Base-by-base conservation (phyloP, 106 monocot genomes). In the Platanthera zijinensis region DNA sequence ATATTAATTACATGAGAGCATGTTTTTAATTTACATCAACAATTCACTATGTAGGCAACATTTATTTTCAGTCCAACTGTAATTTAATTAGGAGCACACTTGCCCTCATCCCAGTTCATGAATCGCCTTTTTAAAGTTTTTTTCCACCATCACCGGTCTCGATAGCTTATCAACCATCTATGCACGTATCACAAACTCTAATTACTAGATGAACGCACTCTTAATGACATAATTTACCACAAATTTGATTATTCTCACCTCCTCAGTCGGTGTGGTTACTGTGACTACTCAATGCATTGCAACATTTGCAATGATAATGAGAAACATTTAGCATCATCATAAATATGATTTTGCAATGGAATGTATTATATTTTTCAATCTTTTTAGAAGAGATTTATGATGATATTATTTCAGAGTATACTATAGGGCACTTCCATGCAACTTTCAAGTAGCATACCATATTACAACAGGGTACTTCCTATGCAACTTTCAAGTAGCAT, bases 91-190 rank as follows among this genome's bases (percentile, higher is more conserved):
- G 48, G 48, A 15, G 13, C 10, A 18, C 15, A 72, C 72, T 85
- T 90, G 90, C 12, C 85, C 88, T 73, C 85, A 49, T 52, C 90
- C 88, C 66, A 85, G 82, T 77, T 83, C 88, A 54, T 88, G 88
- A 84, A 88, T 81, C 22, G 90, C 90, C 47, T 84, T 85, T 8
- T 81, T 69, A 59, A 90, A 85, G 51, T 87, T 87, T 72, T 84
- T 84, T 25, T 77, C 87, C 89, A 50, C 86, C 80, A 18, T 82
- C 71, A 61, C 86, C 89, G 4, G 84, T 89, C 73, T 90, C 90
- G 56, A 90, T 89, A 89, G 77, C 45, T 77, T 51, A 53, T 89
- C 89, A 12, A 89, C 85, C 76, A 82, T 85, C 90, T 87, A 52
- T 5, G 50, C 2, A 72, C 3, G 51, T 19, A 51, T 51, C 22